Conservation (phyloP, 495 filamentous ascomycete species). For the Cryomyces minteri region DNA sequence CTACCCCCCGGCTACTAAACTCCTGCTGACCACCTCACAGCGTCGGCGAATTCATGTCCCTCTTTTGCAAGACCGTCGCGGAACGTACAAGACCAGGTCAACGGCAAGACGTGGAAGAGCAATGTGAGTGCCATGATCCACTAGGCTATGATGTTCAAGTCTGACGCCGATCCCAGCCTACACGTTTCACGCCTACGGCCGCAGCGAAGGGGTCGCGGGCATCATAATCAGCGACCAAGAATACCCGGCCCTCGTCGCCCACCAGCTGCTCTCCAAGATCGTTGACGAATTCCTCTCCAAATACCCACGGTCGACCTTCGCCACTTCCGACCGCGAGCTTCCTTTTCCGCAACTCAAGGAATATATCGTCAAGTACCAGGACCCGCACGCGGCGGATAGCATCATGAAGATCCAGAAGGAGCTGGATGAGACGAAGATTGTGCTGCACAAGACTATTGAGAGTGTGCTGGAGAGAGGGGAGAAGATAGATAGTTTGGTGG, state of each 20-base stretch:
- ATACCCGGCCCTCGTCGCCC: conserved; percentile 82
- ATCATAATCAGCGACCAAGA: conserved; percentile 82
- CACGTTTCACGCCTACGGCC: conserved; percentile 80
- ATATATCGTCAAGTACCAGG: conserved; percentile 28
- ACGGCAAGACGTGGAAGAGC: conserved; percentile 81
- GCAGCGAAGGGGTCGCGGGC: conserved; percentile 69
- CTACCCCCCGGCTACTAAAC: too few relatives aligned
- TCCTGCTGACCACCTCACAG: conserved; percentile 6
- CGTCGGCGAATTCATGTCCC: conserved; percentile 48
- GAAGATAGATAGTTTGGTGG: conserved; percentile 80
- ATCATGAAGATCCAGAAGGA: conserved; percentile 93
- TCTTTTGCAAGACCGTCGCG: conserved; percentile 54
- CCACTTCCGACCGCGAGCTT: conserved; percentile 32
- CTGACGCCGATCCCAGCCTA: conserved; percentile 28
- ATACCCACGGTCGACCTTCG: conserved; percentile 51
- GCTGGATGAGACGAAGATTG: conserved; percentile 94
- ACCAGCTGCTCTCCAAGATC: conserved; percentile 80
- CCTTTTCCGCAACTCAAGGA: conserved; percentile 56
- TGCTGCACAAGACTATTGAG: conserved; percentile 92
- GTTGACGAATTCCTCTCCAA: conserved; percentile 81
- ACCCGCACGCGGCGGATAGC: conserved; percentile 14
- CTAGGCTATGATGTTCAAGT: not conserved
- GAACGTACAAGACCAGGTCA: conserved; percentile 73
- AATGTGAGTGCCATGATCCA: conserved; percentile 29
- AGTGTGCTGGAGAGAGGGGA: conserved; percentile 71